Base-by-base conservation (phyloP, 2,329 filamentous ascomycete genomes). In the Cryphonectria nitschkei region DNA sequence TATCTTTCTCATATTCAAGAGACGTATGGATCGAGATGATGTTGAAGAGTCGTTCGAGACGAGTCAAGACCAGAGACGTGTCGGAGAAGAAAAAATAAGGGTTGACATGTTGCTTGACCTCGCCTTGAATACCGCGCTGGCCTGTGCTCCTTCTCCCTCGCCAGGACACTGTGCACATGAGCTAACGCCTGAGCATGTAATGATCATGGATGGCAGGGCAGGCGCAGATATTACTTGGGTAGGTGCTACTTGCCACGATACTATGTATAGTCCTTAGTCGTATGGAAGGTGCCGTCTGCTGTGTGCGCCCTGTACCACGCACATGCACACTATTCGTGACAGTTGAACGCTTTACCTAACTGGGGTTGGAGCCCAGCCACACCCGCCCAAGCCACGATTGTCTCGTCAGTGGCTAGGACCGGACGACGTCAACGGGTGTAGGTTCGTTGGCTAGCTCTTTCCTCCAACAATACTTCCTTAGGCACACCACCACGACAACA, bases 371-470 rank as follows among this genome's bases (percentile, higher is more conserved):
- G 22, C 11, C 63, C 26, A 65, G 63, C 41, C 63, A 65, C 26
- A 52, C 26, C 54, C 26, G 43, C 26, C 39, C 8, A 16, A 34
- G 63, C 63, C 63, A 37, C 63, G 3, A 65, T 65, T 32, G 32
- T 43, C 19, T 65, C 63, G 52, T 65, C 63, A 16, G 43, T 50
- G 63, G 63, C 63, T 65, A 32, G 13, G 7, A 26, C 22, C 58
- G 46, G 16, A 32, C 54, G 29, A 58, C 29, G 54, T 58, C 29
- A 34, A 54, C 46, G 19, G 46, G 46, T n/a, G 46, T 1, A 22
- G 13, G 41, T 43, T 16, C 41, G 11, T 16, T 7, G 19, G 43
- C 13, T 22, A 22, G 43, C 43, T 14, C 16, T 22, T 46, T 14
- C 16, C 19, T 46, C 16, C 43, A 46, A 43, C 41, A 43, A 46